phyloP scores from a whole-genome alignment of 768 basidiomycete genomes.

The Infundibulicybe gibba region DNA sequence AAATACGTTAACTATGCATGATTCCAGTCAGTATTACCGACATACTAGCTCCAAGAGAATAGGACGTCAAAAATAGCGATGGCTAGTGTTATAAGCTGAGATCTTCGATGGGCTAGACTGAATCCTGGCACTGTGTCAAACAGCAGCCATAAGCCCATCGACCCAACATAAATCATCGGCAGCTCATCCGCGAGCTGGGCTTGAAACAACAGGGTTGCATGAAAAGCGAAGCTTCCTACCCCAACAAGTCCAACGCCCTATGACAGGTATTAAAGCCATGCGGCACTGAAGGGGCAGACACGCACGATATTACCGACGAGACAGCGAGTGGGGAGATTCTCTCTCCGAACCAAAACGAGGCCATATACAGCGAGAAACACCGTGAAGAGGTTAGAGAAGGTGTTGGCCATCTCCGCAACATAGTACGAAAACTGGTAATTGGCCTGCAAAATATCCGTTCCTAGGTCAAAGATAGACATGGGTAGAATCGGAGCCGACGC shows the following conservation, averaged over 20 bases:
- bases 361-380: conserved; percentile 53
- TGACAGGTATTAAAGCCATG: not conserved
- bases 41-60: conserved; percentile 77
- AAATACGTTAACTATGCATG: not conserved
- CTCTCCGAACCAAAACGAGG: conserved; percentile 24
- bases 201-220: conserved; percentile 70
- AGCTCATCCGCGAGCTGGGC: conserved; percentile 82
- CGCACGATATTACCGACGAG: conserved; percentile 37
- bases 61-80: conserved; percentile 48
- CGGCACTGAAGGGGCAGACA: not conserved
- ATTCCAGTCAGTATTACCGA: not conserved
- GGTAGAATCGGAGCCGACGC: conserved; percentile 7
- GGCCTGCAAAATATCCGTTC: conserved; percentile 32
- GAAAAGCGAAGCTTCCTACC: conserved; percentile 76
- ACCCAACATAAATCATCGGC: conserved; percentile 75
- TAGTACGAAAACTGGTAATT: conserved; percentile 80
- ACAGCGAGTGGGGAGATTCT: conserved; percentile 39
- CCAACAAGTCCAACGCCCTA: conserved; percentile 70
- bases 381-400: conserved; percentile 66
- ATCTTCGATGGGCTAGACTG: conserved; percentile 28
- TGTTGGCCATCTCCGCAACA: conserved; percentile 76
- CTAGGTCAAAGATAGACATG: not conserved
- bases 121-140: conserved; percentile 58
- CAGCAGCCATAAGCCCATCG: conserved; percentile 55
- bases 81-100: conserved; percentile 33